Evolutionary conservation across 2,329 filamentous ascomycete genomes (phyloP), one percentile per base, ranked within the genome.

Genomic region (Sclerotinia borealis): DNA sequence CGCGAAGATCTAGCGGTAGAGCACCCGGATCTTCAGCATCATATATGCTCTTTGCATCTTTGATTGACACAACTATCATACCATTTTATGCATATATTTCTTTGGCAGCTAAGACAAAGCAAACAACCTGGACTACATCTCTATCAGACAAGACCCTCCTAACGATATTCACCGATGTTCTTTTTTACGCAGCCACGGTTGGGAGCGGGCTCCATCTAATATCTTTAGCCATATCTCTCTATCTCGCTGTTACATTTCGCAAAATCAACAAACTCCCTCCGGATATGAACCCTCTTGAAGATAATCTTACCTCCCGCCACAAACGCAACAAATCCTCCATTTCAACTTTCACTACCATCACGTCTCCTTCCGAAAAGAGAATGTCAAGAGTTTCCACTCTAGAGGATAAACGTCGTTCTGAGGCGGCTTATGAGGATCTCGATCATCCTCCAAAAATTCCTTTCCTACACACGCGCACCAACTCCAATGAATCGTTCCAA

Each of bases 261-360:
- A 89, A 90, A 72, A 97, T 98, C 71, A 81, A 87, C 6, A 80
- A 82, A 25, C 83, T 97, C 74, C 93, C 93, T 7, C 93, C 93
- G 0, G 93, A 98, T 72, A 92, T 96, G 90, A 98, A 98, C 74
- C 93, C 93, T 1, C 81, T 98, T 17, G 93, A 97, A 74, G 86
- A 90, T 68, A 88, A 93, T 71, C 79, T 96, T 64, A 97, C 92
- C 1, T 87, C 91, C 13, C 85, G 88, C 29, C 92, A 96, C 77
- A 93, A 92, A 79, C 85, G 89, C 72, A 93, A 90, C 73, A 85
- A 84, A 68, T 84, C 82, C 15, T 74, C 72, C 6, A 68, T 74
- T 9, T 73, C 72, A n/a, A 68, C 66, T 2, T 61, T 63, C 29
- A 67, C 70, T 10, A 69, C 67, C 19, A 78, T 81, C 3, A 79